These are phyloP conservation scores for Obelidium mucronatum DNA, from an alignment of 192 early-diverging fungal genomes.

Conservation along the genomic window DNA sequence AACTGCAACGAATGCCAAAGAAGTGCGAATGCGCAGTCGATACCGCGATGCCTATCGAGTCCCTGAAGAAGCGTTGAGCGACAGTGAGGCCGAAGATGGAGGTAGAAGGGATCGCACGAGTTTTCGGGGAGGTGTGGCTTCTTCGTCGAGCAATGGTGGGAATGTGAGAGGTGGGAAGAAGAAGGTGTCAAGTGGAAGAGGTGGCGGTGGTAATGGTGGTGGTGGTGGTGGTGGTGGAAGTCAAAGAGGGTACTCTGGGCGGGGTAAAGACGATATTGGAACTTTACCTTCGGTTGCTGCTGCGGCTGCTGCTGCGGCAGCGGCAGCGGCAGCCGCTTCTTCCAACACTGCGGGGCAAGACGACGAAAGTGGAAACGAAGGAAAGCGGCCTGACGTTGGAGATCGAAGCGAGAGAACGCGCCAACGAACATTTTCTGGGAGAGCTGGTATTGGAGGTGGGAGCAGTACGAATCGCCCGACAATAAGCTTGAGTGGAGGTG, in stretches of 20 bases:
- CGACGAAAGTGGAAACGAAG: slow-evolving; percentile 20
- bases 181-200: background rate
- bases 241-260: background rate
- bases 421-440: slow-evolving; percentile 11
- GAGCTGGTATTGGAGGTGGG: slow-evolving; percentile 14
- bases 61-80: slow-evolving; percentile 80
- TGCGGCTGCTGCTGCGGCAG: background rate
- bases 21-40: slow-evolving; percentile 23
- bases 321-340: background rate
- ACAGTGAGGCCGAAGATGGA: slow-evolving; percentile 74
- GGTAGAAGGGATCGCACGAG: slow-evolving; percentile 45
- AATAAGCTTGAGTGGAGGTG: slow-evolving; percentile 23
- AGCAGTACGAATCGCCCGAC: background rate
- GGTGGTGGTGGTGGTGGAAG: background rate
- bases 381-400: slow-evolving; percentile 16
- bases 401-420: slow-evolving; percentile 26
- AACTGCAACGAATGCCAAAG: slow-evolving; percentile 12
- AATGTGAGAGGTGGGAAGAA: background rate
- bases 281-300: background rate
- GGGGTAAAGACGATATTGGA: background rate
- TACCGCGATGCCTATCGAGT: slow-evolving; percentile 70
- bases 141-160: background rate
- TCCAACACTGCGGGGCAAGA: background rate
- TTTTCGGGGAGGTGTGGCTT: slow-evolving; percentile 29
- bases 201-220: background rate